phyloP scores from a whole-genome alignment of 2,329 filamentous ascomycete species.

The Apiospora phragmitis region DNA sequence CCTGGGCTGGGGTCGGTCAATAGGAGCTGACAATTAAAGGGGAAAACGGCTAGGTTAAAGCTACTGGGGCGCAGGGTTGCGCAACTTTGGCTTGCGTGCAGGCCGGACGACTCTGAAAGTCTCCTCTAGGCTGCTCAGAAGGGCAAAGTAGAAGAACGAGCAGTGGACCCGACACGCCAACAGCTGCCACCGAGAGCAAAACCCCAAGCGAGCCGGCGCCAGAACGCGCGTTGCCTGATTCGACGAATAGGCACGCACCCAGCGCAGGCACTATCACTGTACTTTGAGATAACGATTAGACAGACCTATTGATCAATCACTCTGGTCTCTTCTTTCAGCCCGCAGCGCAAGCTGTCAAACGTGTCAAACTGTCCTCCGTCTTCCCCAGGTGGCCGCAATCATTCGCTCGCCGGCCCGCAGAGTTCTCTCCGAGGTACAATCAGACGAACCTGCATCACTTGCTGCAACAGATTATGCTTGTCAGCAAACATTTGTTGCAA shows the following conservation, averaged over 20 bases:
- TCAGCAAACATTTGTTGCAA: neutral
- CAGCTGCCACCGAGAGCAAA: neutral
- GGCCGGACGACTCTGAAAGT: neutral
- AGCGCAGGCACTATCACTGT: neutral
- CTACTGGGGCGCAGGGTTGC: neutral
- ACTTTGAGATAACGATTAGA: neutral
- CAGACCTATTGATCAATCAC: neutral
- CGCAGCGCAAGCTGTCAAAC: neutral
- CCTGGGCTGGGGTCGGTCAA: neutral
- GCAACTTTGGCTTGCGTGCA: too few relatives aligned
- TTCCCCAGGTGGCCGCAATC: neutral
- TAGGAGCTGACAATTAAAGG: constrained; percentile 5
- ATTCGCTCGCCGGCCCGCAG: neutral
- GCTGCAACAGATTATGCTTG: neutral
- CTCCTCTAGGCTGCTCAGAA: neutral
- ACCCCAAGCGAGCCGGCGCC: neutral
- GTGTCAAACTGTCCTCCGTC: neutral
- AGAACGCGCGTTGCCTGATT: constrained; percentile 8
- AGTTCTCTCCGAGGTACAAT: neutral
- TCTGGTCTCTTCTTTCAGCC: neutral
- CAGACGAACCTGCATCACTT: neutral
- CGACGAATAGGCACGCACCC: neutral
- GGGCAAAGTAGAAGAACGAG: neutral
- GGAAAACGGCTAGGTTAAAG: neutral
- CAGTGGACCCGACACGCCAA: neutral